Conservation (phyloP, 202 grass and related monocot genomes). For the Cymbopogon flexuosus region DNA sequence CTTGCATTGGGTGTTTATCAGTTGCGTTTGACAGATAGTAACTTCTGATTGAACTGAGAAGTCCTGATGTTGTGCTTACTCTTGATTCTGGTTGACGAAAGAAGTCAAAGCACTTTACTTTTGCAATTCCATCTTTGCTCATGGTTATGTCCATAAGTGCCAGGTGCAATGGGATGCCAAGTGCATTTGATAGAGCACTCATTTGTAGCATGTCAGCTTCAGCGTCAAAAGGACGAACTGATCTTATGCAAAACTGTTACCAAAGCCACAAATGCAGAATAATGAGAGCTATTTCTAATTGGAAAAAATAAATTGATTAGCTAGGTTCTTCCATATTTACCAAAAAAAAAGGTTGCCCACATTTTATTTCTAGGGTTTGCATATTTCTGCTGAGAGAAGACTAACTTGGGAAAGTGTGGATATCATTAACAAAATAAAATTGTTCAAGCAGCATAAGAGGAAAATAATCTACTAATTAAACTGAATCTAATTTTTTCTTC, state of each 20-base stretch:
- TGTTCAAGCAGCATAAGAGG: not conserved
- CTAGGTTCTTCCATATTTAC: not conserved
- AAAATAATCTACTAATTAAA: not conserved
- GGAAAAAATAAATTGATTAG: not conserved
- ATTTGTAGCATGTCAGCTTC: not conserved
- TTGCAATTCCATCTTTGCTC: not conserved
- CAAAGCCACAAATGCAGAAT: constrained; percentile 1
- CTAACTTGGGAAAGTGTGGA: not conserved
- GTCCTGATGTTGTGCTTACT: not conserved
- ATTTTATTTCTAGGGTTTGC: not conserved
- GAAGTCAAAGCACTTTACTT: not conserved
- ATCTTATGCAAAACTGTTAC: constrained; percentile 1
- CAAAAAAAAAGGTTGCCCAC: not conserved
- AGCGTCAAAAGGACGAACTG: constrained; percentile 18
- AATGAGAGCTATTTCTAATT: not conserved
- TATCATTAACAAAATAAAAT: not conserved
- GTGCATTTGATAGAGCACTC: constrained; percentile 16
- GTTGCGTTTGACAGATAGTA: not conserved
- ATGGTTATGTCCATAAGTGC: not conserved
- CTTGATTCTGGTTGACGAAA: not conserved
- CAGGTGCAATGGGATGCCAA: constrained; percentile 23
- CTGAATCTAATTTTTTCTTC: not conserved
- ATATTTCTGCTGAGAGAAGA: not conserved
- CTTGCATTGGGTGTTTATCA: not conserved
- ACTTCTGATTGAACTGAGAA: not conserved